A percentile compares a stretch with the other conserved stretches of the same genome.
phyloP scores from a whole-genome alignment of 768 basidiomycete species.

The Suillus brevipes region DNA sequence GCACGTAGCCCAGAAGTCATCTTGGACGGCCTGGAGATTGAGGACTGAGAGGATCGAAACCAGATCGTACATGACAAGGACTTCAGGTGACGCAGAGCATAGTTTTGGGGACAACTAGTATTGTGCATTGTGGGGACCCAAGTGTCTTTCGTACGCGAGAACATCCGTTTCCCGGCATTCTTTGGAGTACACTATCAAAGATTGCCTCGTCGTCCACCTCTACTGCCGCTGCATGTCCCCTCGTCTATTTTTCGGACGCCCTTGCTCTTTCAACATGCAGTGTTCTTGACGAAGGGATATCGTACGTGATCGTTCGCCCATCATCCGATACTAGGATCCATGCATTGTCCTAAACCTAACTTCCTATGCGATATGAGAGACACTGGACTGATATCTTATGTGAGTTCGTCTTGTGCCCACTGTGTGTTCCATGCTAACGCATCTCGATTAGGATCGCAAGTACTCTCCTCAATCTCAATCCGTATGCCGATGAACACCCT shows the following conservation, averaged over 20 bases:
- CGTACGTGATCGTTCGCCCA: too few species aligned
- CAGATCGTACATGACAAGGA: neutral
- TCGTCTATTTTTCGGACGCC: neutral
- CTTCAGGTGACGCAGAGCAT: neutral
- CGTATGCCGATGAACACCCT: neutral
- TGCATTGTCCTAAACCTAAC: too few species aligned
- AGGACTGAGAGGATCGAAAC: neutral
- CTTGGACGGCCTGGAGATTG: neutral
- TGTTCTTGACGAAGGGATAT: too few species aligned
- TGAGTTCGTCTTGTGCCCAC: neutral
- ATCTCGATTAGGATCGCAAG: neutral
- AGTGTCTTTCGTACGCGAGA: neutral
- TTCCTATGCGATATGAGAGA: too few species aligned
- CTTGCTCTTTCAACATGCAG: too few species aligned
- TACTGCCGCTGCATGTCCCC: neutral
- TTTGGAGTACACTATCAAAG: neutral
- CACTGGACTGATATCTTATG: neutral
- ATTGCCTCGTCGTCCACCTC: neutral
- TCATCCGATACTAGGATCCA: too few species aligned
- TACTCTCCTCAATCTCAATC: neutral
- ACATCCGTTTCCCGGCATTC: neutral
- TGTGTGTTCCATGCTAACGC: neutral
- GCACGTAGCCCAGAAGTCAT: neutral
- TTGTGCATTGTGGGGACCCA: neutral
- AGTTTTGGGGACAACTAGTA: neutral